Conservation (phyloP, 2,329 filamentous ascomycete genomes). For the Lachnellula subtilissima region DNA sequence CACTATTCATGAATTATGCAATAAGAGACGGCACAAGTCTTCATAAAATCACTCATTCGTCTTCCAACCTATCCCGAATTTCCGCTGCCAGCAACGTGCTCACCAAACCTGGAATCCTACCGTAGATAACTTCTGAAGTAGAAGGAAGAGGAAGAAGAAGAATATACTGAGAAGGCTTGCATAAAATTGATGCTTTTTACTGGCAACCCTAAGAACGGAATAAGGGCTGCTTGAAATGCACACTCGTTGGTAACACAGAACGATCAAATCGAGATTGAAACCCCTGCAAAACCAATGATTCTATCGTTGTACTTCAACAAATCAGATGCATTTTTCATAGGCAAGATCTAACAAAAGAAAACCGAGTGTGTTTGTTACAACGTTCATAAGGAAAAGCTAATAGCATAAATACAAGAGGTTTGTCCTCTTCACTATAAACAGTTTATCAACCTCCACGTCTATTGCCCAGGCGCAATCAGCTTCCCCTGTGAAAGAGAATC, state of each 20-base stretch:
- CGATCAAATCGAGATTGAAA: not conserved
- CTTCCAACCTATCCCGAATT: slow-evolving; percentile 47
- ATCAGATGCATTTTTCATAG: not conserved
- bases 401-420: slow-evolving; percentile 29
- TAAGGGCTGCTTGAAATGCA: not conserved
- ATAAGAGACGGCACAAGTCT: not conserved
- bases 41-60: not conserved
- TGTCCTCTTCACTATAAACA: slow-evolving; percentile 21
- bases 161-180: not conserved
- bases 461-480: slow-evolving; percentile 86
- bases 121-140: slow-evolving; percentile 28
- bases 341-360: not conserved
- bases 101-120: slow-evolving; percentile 55
- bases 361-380: slow-evolving; percentile 1
- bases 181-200: too few relatives aligned
- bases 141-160: too few relatives aligned
- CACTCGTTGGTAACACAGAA: not conserved
- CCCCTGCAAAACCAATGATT: not conserved
- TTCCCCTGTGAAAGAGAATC: slow-evolving; percentile 72
- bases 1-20: too few relatives aligned
- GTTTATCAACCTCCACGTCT: slow-evolving; percentile 36
- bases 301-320: not conserved
- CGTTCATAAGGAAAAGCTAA: slow-evolving; percentile 15
- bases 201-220: not conserved
- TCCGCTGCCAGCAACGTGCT: slow-evolving; percentile 58